Base-by-base conservation (phyloP, 1,139 yeast genomes). In the Diutina rugosa region DNA sequence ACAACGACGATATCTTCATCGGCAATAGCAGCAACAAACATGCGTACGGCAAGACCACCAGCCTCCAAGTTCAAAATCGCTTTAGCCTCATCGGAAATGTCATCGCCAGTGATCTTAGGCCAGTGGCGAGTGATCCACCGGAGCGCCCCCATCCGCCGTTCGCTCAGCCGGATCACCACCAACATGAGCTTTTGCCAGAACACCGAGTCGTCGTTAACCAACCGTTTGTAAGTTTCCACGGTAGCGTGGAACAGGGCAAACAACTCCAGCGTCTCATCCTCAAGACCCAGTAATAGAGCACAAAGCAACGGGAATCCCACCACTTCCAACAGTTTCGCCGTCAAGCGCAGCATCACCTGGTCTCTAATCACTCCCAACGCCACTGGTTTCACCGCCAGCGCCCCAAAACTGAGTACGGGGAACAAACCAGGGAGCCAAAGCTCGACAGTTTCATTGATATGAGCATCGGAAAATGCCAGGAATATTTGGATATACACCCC, bases 401-500 rank as follows among this genome's bases (percentile, higher is more conserved):
- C 86, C 12, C 97, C 96, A 66, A 84, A 89, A 14, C 95, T 80
- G 77, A 91, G 81, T 55, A 93, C 72, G 0, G 98, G 97, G 10
- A 91, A 72, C 28, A 93, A 67, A 0, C 98, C 98, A 0, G 97
- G 96, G 2, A 91, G 73, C 98, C 99, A 93, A 1, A 86, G 69
- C 45, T 77, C 74, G 12, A 84, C 70, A 56, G 80, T 79, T 4
- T 71, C 61, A 55, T 85, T 81, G 54, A 87, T 69, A 1, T 77
- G 66, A 1, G 77, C 80, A 0, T 67, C 63, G 0, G 86, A 81
- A 35, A 91, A 70, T 29, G 82, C 77, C 47, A 76, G 77, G 69
- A 93, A 89, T 3, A 91, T 81, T 56, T 76, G 72, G 48, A 81
- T 82, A 66, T 91, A 93, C 0, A 91, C 80, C 59, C 85, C 90